These are phyloP conservation scores for Stereum hirsutum DNA, from an alignment of 1,284 basidiomycete genomes.

Conservation along the genomic window DNA sequence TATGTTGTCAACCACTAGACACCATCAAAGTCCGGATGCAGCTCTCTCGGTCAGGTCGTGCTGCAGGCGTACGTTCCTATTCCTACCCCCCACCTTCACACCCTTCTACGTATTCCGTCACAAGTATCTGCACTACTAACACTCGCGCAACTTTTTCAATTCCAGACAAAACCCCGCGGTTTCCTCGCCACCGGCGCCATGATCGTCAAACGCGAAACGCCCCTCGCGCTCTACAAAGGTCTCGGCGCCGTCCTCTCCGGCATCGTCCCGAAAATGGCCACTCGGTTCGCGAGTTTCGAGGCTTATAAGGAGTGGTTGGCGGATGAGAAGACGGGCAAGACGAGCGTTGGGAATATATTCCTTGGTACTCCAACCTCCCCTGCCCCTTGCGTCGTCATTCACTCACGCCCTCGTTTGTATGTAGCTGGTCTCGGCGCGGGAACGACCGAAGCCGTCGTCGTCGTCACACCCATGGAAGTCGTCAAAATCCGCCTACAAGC, in stretches of 20 bases:
- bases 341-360: slow-evolving; percentile 72
- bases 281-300: slow-evolving; percentile 97
- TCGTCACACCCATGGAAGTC: slow-evolving; percentile 99
- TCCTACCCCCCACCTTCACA: background rate
- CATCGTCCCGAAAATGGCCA: slow-evolving; percentile 99
- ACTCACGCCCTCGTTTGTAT: background rate
- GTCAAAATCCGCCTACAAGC: slow-evolving; percentile 99
- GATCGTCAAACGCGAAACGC: slow-evolving; percentile 89
- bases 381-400: background rate
- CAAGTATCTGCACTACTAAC: background rate
- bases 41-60: slow-evolving; percentile 72
- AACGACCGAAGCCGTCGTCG: slow-evolving; percentile 87
- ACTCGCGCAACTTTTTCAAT: too few relatives aligned
- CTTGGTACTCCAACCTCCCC: slow-evolving; percentile 35
- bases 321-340: slow-evolving; percentile 69
- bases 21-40: slow-evolving; percentile 99
- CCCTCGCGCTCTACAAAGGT: slow-evolving; percentile 96
- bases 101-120: background rate
- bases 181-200: slow-evolving; percentile 89
- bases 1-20: slow-evolving; percentile 81
- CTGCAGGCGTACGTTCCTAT: slow-evolving; percentile 63
- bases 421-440: slow-evolving; percentile 90
- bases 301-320: slow-evolving; percentile 83
- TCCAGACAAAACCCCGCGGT: slow-evolving; percentile 88
- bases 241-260: slow-evolving; percentile 95